Conservation (phyloP, 2,329 filamentous ascomycete species). For the Pseudopyricularia cyperi region DNA sequence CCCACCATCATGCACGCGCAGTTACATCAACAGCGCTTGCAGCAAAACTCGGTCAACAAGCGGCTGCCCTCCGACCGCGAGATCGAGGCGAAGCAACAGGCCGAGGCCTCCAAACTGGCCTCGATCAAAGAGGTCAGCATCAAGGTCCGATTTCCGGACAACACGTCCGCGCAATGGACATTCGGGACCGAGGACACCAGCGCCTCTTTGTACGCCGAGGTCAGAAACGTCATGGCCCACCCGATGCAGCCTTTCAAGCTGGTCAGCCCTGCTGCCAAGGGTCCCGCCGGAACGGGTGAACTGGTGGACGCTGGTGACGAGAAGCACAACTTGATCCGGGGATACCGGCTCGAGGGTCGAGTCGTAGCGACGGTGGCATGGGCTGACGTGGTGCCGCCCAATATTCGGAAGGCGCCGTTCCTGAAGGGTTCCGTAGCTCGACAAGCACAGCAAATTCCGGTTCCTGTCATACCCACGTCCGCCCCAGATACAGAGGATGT, state of each 20-base stretch:
- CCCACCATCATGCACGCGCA: conserved; percentile 66
- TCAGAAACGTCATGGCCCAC: conserved; percentile 56
- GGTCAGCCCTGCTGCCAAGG: conserved; percentile 39
- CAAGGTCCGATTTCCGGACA: conserved; percentile 80
- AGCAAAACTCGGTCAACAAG: conserved; percentile 51
- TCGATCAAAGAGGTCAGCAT: conserved; percentile 57
- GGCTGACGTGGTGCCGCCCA: conserved; percentile 47
- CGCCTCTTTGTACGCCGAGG: conserved; percentile 59
- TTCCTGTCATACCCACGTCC: conserved; percentile 39
- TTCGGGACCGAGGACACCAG: conserved; percentile 58
- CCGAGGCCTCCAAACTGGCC: conserved; percentile 51
- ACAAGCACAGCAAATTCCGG: conserved; percentile 52
- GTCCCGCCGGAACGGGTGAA: conserved; percentile 21
- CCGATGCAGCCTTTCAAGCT: conserved; percentile 58
- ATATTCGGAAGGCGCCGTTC: conserved; percentile 41
- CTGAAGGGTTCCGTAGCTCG: conserved; percentile 44
- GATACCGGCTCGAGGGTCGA: conserved; percentile 56
- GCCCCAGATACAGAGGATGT: conserved; percentile 25
- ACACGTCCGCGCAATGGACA: conserved; percentile 61
- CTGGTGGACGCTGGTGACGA: conserved; percentile 33
- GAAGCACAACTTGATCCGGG: conserved; percentile 50
- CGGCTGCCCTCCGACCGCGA: conserved; percentile 76
- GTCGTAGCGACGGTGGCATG: conserved; percentile 68
- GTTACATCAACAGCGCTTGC: conserved; percentile 57
- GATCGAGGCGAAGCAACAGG: conserved; percentile 54